Evolutionary conservation across 202 grass and related monocot genomes (phyloP).

Genomic region (Panicum hallii): DNA sequence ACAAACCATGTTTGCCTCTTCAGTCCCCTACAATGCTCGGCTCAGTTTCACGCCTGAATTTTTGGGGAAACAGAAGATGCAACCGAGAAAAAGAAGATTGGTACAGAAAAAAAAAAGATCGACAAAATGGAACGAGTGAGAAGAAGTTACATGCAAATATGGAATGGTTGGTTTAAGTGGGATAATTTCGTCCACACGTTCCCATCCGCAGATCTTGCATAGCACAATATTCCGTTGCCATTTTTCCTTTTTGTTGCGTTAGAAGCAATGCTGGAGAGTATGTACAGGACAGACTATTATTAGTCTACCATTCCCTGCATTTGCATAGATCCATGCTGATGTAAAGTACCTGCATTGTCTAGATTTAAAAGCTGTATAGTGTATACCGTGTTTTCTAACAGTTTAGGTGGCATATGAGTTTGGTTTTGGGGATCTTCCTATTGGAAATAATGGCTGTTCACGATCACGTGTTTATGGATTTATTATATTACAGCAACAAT

Average conservation of each 20-base stretch:
- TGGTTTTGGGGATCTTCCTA: no score
- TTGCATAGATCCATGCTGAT: conserved; percentile 9
- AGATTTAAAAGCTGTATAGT: not conserved
- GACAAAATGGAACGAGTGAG: conserved; percentile 19
- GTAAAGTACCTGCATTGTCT: not conserved
- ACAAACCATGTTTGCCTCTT: conserved; percentile 41
- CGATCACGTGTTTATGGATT: no score
- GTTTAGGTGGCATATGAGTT: no score
- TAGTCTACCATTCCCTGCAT: conserved; percentile 7
- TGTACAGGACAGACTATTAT: conserved; percentile 37
- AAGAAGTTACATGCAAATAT: conserved; percentile 33
- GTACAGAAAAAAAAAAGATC: not conserved
- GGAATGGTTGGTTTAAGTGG: conserved; percentile 26
- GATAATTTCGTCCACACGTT: conserved; percentile 42
- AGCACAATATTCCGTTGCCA: conserved; percentile 17
- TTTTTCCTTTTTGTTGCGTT: not conserved
- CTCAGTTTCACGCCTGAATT: not conserved
- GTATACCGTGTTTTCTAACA: not conserved
- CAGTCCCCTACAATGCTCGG: not conserved
- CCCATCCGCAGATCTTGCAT: conserved; percentile 42
- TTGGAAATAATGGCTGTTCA: no score
- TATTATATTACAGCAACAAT: no score
- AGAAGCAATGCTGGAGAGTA: conserved; percentile 14
- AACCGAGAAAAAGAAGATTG: not conserved
- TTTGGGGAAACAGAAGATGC: not conserved